These are phyloP conservation scores for Dictyostelium capitatum DNA, from an alignment of 78 protist genomes.

Conservation along the genomic window DNA sequence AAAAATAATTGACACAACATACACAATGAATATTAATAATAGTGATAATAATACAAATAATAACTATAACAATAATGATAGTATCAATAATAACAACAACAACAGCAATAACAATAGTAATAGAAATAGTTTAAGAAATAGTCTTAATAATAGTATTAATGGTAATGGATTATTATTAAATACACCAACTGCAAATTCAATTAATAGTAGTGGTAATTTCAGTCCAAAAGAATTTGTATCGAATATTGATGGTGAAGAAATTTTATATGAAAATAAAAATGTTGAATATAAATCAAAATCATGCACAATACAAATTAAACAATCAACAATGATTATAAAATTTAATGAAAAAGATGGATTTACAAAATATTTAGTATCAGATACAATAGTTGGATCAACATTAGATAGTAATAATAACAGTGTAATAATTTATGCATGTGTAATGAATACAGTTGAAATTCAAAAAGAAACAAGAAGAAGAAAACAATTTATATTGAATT, in stretches of 20 bases:
- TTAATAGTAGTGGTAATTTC: slow-evolving; percentile 28
- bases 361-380: slow-evolving; percentile 26
- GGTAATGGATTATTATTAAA: not conserved
- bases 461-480: not conserved
- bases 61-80: too few relatives aligned
- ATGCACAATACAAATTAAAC: not conserved
- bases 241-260: not conserved
- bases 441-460: not conserved
- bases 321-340: slow-evolving; percentile 15
- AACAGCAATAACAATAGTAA: not conserved
- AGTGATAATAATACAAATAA: not conserved
- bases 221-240: slow-evolving; percentile 17
- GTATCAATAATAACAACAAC: not conserved
- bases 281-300: slow-evolving; percentile 15
- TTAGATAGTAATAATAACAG: not conserved
- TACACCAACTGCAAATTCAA: slow-evolving; percentile 15
- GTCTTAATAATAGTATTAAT: slow-evolving; percentile 1
- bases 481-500: not conserved
- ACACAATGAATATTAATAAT: not conserved
- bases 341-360: slow-evolving; percentile 10
- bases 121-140: slow-evolving; percentile 22
- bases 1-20: too few relatives aligned
- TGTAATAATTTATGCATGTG: not conserved
- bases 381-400: slow-evolving; percentile 20
- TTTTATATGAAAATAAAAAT: slow-evolving; percentile 3